These are phyloP conservation scores for Ceratocystis cubensis DNA, from an alignment of 2,329 filamentous ascomycete species.

Conservation along the genomic window DNA sequence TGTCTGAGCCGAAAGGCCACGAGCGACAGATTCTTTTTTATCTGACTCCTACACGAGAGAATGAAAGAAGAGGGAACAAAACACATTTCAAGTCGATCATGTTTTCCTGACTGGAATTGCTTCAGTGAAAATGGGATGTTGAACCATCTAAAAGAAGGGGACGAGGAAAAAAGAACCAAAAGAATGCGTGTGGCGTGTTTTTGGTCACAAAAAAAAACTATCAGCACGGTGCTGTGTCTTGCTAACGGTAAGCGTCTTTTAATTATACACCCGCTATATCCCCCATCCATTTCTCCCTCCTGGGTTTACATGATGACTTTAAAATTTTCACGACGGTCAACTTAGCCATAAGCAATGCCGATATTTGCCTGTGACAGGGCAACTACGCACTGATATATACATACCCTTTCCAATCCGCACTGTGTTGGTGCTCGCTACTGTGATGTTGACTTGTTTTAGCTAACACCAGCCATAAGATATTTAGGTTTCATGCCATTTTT, in stretches of 20 bases:
- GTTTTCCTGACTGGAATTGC: neutral
- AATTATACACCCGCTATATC: neutral
- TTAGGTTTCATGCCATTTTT: neutral
- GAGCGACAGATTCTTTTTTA: slow-evolving; percentile 21
- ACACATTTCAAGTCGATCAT: neutral
- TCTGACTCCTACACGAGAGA: slow-evolving; percentile 16
- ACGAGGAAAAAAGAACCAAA: neutral
- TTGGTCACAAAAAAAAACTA: neutral
- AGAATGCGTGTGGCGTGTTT: neutral
- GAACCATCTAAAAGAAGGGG: neutral
- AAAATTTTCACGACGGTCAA: slow-evolving; percentile 38
- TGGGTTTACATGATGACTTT: slow-evolving; percentile 29
- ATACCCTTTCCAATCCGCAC: neutral
- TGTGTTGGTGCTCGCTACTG: neutral
- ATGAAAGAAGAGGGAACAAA: neutral
- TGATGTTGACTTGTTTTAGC: neutral
- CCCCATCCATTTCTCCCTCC: neutral
- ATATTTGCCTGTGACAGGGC: slow-evolving; percentile 37
- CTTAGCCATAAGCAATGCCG: slow-evolving; percentile 37
- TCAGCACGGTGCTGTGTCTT: neutral
- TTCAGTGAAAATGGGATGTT: no score
- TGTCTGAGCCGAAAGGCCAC: slow-evolving; percentile 62
- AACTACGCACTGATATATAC: slow-evolving; percentile 22
- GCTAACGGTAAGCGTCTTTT: slow-evolving; percentile 15
- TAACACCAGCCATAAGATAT: slow-evolving; percentile 5